These are phyloP conservation scores for Ophiostoma perfectum DNA, from an alignment of 2,329 filamentous ascomycete species.

Conservation along the genomic window DNA sequence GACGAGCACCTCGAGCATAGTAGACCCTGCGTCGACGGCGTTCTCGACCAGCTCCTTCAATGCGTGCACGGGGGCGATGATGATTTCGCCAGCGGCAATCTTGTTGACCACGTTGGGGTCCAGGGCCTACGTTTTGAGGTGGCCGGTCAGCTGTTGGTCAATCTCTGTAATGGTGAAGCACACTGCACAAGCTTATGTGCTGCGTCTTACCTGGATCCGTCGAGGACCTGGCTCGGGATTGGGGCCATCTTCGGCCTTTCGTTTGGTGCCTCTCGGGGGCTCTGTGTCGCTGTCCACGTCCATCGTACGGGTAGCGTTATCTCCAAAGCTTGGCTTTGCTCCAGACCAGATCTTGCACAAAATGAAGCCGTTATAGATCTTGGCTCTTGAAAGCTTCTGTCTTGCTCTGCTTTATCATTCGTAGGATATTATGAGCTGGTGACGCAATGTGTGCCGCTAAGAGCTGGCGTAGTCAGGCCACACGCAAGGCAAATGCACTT, in stretches of 20 bases:
- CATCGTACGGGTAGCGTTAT: neutral
- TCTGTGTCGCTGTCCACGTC: neutral
- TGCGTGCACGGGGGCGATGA: constrained; percentile 92
- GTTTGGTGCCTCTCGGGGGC: constrained; percentile 21
- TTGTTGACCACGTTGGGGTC: constrained; percentile 95
- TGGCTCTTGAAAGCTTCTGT: too few species aligned
- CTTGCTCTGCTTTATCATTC: too few species aligned
- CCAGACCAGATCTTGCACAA: too few species aligned
- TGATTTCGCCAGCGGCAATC: constrained; percentile 96
- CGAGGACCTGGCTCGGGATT: constrained; percentile 25
- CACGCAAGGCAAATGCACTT: too few species aligned
- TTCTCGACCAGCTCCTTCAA: constrained; percentile 97
- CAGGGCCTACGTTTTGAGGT: constrained; percentile 56
- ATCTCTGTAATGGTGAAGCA: neutral
- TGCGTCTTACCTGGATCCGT: constrained; percentile 44
- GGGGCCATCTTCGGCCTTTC: constrained; percentile 19
- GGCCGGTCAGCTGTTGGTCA: neutral
- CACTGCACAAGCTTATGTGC: neutral
- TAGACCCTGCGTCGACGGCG: constrained; percentile 93
- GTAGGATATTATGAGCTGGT: too few species aligned
- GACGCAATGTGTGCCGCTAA: too few species aligned
- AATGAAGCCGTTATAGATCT: too few species aligned
- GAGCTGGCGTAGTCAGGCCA: too few species aligned
- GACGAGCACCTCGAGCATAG: constrained; percentile 79
- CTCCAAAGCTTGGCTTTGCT: too few species aligned